Conservation (phyloP, 345 rosid species). For the Heritiera littoralis region DNA sequence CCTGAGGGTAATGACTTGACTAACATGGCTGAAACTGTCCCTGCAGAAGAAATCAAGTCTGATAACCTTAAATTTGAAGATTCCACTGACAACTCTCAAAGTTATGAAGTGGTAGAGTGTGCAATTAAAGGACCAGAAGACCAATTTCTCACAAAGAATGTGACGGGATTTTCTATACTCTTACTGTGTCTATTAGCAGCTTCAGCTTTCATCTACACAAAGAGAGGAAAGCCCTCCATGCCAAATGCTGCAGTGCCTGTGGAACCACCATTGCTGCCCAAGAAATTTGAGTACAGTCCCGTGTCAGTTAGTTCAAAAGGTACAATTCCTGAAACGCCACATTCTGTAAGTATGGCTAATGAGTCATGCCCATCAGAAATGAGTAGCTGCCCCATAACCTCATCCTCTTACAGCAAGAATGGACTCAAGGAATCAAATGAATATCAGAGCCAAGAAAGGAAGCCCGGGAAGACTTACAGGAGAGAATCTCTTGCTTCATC, state of each 20-base stretch:
- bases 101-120: conserved; percentile 18
- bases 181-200: conserved; percentile 42
- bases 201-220: conserved; percentile 33
- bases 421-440: conserved; percentile 32
- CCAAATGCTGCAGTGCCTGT: too few relatives aligned
- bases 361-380: conserved; percentile 60
- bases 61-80: conserved; percentile 23
- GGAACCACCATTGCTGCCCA: too few relatives aligned
- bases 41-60: background rate
- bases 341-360: conserved; percentile 39
- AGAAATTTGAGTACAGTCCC: conserved; percentile 28
- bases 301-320: background rate
- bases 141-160: conserved; percentile 6
- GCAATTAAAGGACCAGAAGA: conserved; percentile 14
- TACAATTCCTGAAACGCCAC: conserved; percentile 24
- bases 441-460: conserved; percentile 50
- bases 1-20: conserved; percentile 7
- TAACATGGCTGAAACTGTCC: background rate
- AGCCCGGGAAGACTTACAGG: conserved; percentile 37
- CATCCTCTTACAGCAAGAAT: conserved; percentile 26
- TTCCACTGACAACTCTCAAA: conserved; percentile 16
- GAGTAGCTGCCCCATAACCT: conserved; percentile 52
- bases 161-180: conserved; percentile 32
- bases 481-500: conserved; percentile 74
- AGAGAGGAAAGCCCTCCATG: conserved; percentile 25